Evolutionary conservation across 495 filamentous ascomycete genomes (phyloP), one percentile per base, ranked within the genome.

Genomic region (Penicillium goetzii): DNA sequence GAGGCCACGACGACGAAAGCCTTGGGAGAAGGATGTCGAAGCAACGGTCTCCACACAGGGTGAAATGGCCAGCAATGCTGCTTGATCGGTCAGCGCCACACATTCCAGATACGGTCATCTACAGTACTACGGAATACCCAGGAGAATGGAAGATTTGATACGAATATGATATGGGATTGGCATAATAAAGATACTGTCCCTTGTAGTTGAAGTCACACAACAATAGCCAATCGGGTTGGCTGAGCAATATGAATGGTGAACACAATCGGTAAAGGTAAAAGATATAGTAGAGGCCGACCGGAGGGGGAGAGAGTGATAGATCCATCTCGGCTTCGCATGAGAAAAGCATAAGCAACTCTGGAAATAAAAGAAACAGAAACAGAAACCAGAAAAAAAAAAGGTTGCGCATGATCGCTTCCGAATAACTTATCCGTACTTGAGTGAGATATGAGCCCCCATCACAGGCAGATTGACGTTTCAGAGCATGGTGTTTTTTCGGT

Each of bases 11-110:
- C 82, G 91, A 70, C 81, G 75, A 69, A 96, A 96, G 73, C 92
- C 92, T 4, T 96, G 92, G 92, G 92, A 96, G 76, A 87, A 79
- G 62, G 75, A 79, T 43, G 32, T 21, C 11, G 21, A 43, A 19
- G 68, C 74, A 45, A 41, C 32, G 30, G 28, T 17, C 10, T 40
- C 67, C 28, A 28, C 28, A 15, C 36, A 53, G 21, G 30, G 40
- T 45, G 64, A 69, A 49, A n/a, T 55, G 49, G 5, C 61, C 28
- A 33, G 50, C 55, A 45, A 47, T 45, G 45, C 47, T 17, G 19
- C 59, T 43, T 71, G 36, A 60, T 15, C 15, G n/a, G n/a, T 36
- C 25, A 3, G 21, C 8, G 45, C 26, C 14, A 50, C 25, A 47
- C 6, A 17, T 14, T 12, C n/a, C n/a, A n/a, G 26, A 30, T n/a